These are phyloP conservation scores for Ceratobasidium sp. DNA, from an alignment of 1,284 basidiomycete species.

Conservation along the genomic window DNA sequence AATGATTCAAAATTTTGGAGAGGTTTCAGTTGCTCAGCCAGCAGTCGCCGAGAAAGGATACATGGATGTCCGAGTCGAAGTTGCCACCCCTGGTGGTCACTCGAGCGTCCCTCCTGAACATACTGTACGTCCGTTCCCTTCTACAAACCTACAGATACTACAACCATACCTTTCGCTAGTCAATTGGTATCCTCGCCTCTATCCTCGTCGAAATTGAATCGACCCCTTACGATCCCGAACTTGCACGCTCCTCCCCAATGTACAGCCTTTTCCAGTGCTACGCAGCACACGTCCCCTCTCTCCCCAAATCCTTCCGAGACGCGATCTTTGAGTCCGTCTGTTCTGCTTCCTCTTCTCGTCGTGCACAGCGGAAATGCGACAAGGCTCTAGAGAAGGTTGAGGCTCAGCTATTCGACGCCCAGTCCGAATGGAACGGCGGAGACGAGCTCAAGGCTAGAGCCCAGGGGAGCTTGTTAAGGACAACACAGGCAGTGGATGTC, in stretches of 20 bases:
- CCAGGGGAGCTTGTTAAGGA: constrained; percentile 67
- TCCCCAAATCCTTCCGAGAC: too few species aligned
- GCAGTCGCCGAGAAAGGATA: constrained; percentile 64
- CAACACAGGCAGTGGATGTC: constrained; percentile 79
- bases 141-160: neutral
- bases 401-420: constrained; percentile 59
- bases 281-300: constrained; percentile 67
- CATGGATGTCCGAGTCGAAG: constrained; percentile 51
- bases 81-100: constrained; percentile 53
- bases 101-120: constrained; percentile 52
- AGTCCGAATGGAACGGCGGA: too few species aligned
- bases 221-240: constrained; percentile 62
- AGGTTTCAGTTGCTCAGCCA: constrained; percentile 61
- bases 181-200: constrained; percentile 72
- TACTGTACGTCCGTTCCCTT: constrained; percentile 22
- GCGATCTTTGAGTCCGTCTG: constrained; percentile 51
- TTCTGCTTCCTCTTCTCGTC: constrained; percentile 2
- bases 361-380: constrained; percentile 56
- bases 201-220: constrained; percentile 70
- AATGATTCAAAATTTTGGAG: constrained; percentile 58
- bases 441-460: too few species aligned
- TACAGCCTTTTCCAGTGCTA: constrained; percentile 62
- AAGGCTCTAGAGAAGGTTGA: constrained; percentile 64
- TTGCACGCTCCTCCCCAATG: constrained; percentile 61
- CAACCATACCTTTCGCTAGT: constrained; percentile 15